These are phyloP conservation scores for Sisymbrium altissimum DNA, from an alignment of 345 rosid genomes.

Conservation along the genomic window DNA sequence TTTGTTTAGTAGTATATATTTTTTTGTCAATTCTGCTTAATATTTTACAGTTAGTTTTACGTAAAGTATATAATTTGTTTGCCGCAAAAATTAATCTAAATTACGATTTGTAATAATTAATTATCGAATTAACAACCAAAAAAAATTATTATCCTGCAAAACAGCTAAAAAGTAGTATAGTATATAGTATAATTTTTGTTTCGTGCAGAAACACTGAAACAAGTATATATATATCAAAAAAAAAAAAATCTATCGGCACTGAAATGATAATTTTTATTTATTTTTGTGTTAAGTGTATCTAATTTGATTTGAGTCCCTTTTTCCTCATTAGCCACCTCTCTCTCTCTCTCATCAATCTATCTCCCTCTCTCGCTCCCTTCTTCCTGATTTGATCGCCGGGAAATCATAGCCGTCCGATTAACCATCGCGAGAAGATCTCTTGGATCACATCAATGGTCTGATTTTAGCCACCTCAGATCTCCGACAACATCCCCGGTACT, in stretches of 20 bases:
- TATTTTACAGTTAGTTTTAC: not conserved
- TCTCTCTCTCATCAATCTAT: not conserved
- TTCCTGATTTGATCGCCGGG: constrained; percentile 28
- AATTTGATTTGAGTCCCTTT: constrained; percentile 2
- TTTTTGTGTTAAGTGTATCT: not conserved
- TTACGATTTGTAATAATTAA: too few relatives aligned
- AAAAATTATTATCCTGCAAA: too few relatives aligned
- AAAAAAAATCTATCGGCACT: too few relatives aligned
- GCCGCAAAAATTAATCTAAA: too few relatives aligned
- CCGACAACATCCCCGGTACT: constrained; percentile 19
- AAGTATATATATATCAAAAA: too few relatives aligned
- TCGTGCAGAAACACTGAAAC: too few relatives aligned
- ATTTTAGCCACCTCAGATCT: constrained; percentile 27
- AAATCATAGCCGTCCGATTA: constrained; percentile 20
- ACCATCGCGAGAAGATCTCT: not conserved
- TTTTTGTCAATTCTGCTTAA: not conserved
- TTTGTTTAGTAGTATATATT: too few relatives aligned
- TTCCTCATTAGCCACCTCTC: constrained; percentile 1
- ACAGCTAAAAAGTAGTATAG: too few relatives aligned
- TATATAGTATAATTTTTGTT: too few relatives aligned
- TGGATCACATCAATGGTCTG: constrained; percentile 2
- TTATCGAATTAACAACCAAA: too few relatives aligned
- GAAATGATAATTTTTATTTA: not conserved
- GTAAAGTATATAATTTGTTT: too few relatives aligned
- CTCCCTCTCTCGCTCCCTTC: not conserved